Conservation (phyloP, 176 grass and related monocot genomes). For the Aechmea fasciata region DNA sequence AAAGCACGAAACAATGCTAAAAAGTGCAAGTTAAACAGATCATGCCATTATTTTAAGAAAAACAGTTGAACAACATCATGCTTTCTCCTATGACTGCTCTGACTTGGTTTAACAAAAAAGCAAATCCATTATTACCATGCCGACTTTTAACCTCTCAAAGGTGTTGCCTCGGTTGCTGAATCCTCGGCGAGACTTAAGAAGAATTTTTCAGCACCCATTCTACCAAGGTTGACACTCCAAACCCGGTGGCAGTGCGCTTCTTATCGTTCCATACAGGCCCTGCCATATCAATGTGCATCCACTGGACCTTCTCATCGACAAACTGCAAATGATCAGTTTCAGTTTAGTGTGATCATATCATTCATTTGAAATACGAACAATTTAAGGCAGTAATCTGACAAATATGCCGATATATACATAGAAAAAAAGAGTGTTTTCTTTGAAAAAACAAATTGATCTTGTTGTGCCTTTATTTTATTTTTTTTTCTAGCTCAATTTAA, state of each 20-base stretch:
- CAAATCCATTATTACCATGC: not conserved
- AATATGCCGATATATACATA: no score
- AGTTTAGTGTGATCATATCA: not conserved
- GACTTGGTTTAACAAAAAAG: no score
- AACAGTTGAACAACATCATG: no score
- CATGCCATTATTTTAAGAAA: no score
- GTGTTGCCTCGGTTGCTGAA: not conserved
- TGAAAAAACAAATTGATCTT: no score
- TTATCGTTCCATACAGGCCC: constrained; percentile 87
- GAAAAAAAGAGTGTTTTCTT: not conserved
- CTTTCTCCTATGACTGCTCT: no score
- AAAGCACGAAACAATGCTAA: no score
- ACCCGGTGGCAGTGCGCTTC: constrained; percentile 69
- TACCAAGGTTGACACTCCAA: constrained; percentile 80
- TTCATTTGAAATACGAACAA: no score
- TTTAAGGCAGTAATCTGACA: no score
- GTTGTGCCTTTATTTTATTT: no score
- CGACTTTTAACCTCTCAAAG: not conserved
- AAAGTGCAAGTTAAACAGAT: no score
- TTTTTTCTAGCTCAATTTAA: no score
- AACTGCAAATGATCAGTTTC: constrained; percentile 38
- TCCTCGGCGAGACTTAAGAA: constrained; percentile 13
- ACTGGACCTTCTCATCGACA: constrained; percentile 93
- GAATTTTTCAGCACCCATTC: constrained; percentile 98
- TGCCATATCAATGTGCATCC: constrained; percentile 94